Base-by-base conservation (phyloP, 2,329 filamentous ascomycete genomes). In the Sphaerulina populicola region DNA sequence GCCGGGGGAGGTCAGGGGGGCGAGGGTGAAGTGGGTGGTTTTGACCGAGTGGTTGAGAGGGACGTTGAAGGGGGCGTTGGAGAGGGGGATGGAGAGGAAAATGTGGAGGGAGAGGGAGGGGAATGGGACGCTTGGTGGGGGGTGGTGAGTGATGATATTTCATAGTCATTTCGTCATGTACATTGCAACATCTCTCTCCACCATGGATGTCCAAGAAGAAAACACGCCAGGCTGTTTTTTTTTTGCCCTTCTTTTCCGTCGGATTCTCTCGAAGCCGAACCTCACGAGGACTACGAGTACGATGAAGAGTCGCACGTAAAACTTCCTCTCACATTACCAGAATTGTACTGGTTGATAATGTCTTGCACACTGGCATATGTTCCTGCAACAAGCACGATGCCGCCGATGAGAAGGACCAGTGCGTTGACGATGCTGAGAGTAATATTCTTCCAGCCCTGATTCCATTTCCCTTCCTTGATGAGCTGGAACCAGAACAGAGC, bases 391-490 rank as follows among this genome's bases (percentile, higher is more conserved):
- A 69, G 54, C 1, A 63, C 58, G 7, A 60, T 56, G 7, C 66
- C 10, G 4, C 67, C 67, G 39, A 68, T 63, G 27, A 60, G 12
- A 44, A 77, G 67, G n/a, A 75, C 67, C 0, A 68, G 33, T 0
- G 64, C 56, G 52, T 78, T 78, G 21, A 75, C n/a, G 4, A 71
- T 49, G 3, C 72, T 72, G 21, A 77, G 60, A 2, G 57, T 50
- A 23, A 70, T 71, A 62, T 77, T 78, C 40, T 67, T 64, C 53
- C 65, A 68, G 4, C 68, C 71, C 47, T 66, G 64, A 57, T 78
- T 72, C 70, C 72, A 75, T 53, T 69, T 69, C 18, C 72, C 72
- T 53, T 69, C 64, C 60, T 72, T 73, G 60, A 74, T 57, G 52
- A 79, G 66, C 55, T 71, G 72, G 47, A 68, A 67, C 66, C 66